Base-by-base conservation (phyloP, 2,329 filamentous ascomycete genomes). In the Pseudopyricularia javanii region DNA sequence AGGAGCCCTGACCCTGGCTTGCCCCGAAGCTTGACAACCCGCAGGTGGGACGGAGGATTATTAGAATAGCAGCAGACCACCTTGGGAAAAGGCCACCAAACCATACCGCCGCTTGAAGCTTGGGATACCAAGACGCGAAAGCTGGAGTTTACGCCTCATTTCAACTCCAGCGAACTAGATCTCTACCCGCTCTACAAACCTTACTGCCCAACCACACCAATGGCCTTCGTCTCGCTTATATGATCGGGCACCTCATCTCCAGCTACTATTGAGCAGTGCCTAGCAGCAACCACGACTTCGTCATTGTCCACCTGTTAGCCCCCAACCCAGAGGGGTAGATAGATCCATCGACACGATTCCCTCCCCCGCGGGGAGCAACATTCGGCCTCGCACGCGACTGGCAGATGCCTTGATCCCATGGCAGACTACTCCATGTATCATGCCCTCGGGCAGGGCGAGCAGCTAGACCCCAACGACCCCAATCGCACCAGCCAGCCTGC, bases 391-490 rank as follows among this genome's bases (percentile, higher is more conserved):
- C 20, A 7, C 40, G 7, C 20, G 24, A 45, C 40, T 24, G 14
- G 50, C 50, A 47, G 50, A 24, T 33, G 35, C 26, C 24, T 26
- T 40, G 26, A 45, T 26, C 35, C 45, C 28, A 67, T 67, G 65
- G 56, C 63, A 55, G 73, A 78, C 59, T 72, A 75, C 62, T 64
- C 70, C 59, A 71, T 71, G 67, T 79, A 76, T 62, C 73, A 78
- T 60, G 64, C 73, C 60, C 68, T 77, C 49, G 75, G 72, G 47
- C 70, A 75, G 60, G 72, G 70, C 61, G 73, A 72, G 53, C 69
- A 70, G 57, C 61, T 73, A 58, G 74, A 81, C 58, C 69, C 76
- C 66, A 70, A 76, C 67, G 66, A 78, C 68, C 69, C 75, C 61
- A 64, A 71, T 68, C 63, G 69, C 58, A 68, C 68, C 53, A 66